Evolutionary conservation across 129 eudicot species (phyloP), one percentile per base, ranked within the genome.

Genomic region (Helichrysum umbraculigerum): DNA sequence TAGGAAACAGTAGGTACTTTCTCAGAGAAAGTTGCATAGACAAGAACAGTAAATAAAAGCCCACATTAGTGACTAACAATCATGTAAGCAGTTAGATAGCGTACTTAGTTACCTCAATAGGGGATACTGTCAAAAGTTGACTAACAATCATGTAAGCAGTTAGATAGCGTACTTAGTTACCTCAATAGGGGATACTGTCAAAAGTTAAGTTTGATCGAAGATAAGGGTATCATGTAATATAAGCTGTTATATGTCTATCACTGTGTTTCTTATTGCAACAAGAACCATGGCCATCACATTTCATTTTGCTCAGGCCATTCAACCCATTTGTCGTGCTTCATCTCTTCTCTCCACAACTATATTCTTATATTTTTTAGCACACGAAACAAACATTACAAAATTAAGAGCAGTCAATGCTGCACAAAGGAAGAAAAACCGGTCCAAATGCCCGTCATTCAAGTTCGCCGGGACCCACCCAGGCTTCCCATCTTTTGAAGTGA

Each of bases 391-490:
- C 35, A 86, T 54, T 25, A 78, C 90, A 50, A 88, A 85, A 80
- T 88, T 81, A 12, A 79, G 30, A 8, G 91, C 88, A 56, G 88
- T 89, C 77, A 89, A 74, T 1, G 63, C 87, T 14, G 91, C 95
- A 54, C 89, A 89, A 34, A 89, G 81, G 78, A 81, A 89, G 84
- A 86, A 86, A 57, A 84, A 86, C 64, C 87, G 51, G 54, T 89
- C 95, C 80, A 89, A 60, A 70, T 84, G 95, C 28, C 95, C 89
- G 22, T 84, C 87, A 35, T 89, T 89, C 81, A 89, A 69, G 64
- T 86, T 81, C 3, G 88, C 81, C 1, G 91, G 87, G 41, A 89
- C 85, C 95, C 91, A 89, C 20, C 91, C 91, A 0, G 86, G 84
- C 66, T 80, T 82, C 75, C 91, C 95, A 14, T 86, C 39, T 76